Percentiles rank a stretch among this genome's conserved stretches.
Evolutionary conservation across 208 protist species (phyloP).

Genomic region (Leishmania lainsoni): DNA sequence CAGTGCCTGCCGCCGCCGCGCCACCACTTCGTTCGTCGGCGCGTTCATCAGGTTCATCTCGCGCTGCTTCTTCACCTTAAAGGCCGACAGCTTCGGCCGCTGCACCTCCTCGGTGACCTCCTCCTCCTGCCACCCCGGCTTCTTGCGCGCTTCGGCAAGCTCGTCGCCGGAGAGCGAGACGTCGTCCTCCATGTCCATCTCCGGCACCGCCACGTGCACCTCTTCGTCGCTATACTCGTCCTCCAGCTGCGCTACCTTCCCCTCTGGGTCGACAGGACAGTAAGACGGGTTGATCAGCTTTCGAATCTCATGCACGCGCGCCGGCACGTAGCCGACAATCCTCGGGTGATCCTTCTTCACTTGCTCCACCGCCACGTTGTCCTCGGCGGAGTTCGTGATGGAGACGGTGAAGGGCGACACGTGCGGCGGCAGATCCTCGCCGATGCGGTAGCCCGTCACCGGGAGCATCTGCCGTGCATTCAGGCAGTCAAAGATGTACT

Average conservation of each 20-base stretch:
- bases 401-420: slow-evolving; percentile 92
- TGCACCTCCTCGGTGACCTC: slow-evolving; percentile 80
- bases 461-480: slow-evolving; percentile 92
- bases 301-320: slow-evolving; percentile 89
- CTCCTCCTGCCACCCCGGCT: slow-evolving; percentile 79
- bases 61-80: slow-evolving; percentile 90
- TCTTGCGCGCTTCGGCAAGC: slow-evolving; percentile 51
- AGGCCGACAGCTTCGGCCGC: slow-evolving; percentile 75
- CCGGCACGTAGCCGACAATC: slow-evolving; percentile 83
- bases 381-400: slow-evolving; percentile 82
- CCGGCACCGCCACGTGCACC: slow-evolving; percentile 43
- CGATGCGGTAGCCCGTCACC: slow-evolving; percentile 83
- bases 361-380: slow-evolving; percentile 79
- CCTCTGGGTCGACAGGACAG: slow-evolving; percentile 69
- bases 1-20: slow-evolving; percentile 66
- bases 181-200: slow-evolving; percentile 81
- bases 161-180: slow-evolving; percentile 88
- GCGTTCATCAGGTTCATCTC: slow-evolving; percentile 90
- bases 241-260: slow-evolving; percentile 67
- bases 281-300: slow-evolving; percentile 79
- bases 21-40: slow-evolving; percentile 81
- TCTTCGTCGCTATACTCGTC: slow-evolving; percentile 77
- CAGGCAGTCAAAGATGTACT: slow-evolving; percentile 97
- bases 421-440: slow-evolving; percentile 91
- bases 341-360: slow-evolving; percentile 78